phyloP scores from a whole-genome alignment of 768 basidiomycete genomes.

The Mrakia blollopis region DNA sequence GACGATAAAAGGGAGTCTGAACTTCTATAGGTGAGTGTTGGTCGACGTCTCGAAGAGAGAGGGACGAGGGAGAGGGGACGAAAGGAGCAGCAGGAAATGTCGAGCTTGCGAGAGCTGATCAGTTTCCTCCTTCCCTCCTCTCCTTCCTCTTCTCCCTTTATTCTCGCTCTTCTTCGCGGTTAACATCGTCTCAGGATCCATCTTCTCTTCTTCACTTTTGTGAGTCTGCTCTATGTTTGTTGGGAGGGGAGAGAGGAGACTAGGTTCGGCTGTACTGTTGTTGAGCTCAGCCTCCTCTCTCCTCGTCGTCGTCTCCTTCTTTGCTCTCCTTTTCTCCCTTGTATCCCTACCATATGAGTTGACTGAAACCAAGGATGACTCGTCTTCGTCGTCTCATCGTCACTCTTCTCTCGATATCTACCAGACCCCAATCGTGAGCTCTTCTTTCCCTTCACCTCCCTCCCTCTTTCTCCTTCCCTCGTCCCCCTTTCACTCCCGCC shows the following conservation, averaged over 20 bases:
- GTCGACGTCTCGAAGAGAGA: no score
- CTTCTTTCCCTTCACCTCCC: neutral
- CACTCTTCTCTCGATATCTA: neutral
- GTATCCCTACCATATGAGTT: no score
- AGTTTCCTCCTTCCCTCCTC: neutral
- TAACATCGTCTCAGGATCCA: constrained; percentile 14
- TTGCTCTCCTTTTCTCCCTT: neutral
- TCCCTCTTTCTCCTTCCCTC: neutral
- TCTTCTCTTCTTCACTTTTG: constrained; percentile 30
- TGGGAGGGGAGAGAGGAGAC: neutral
- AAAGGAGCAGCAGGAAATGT: no score
- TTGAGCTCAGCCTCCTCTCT: neutral
- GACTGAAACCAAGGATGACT: neutral
- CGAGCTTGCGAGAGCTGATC: neutral
- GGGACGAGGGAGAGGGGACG: neutral
- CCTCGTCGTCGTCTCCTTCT: no score
- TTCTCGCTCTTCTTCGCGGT: no score
- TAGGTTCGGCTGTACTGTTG: neutral
- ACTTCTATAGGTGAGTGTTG: constrained; percentile 31
- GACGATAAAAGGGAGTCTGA: neutral
- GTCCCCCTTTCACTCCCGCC: neutral
- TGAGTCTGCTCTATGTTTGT: neutral
- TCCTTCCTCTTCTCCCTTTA: neutral
- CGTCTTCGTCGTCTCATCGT: neutral
- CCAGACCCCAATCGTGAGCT: constrained; percentile 26